These are phyloP conservation scores for Suhomyces sp. DNA, from an alignment of 805 yeast species.

Conservation along the genomic window DNA sequence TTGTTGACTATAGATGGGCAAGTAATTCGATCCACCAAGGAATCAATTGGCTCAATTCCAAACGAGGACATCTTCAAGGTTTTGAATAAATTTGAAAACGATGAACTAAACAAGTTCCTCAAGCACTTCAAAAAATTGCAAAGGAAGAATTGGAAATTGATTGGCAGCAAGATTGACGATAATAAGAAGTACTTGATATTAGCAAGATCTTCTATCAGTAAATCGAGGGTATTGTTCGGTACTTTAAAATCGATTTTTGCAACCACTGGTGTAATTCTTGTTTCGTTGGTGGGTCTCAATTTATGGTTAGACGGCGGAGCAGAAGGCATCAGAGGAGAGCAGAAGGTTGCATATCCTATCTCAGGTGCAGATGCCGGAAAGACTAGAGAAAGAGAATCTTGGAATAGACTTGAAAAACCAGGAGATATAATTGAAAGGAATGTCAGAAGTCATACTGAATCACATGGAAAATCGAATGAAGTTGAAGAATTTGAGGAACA, in stretches of 20 bases:
- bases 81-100: slow-evolving; percentile 35
- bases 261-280: slow-evolving; percentile 25
- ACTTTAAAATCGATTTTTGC: slow-evolving; percentile 24
- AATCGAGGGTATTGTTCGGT: slow-evolving; percentile 4
- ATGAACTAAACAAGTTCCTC: slow-evolving; percentile 33
- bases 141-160: slow-evolving; percentile 49
- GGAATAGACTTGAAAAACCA: too few relatives aligned
- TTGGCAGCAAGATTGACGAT: slow-evolving; percentile 44
- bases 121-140: slow-evolving; percentile 43
- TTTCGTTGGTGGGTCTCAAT: slow-evolving; percentile 24
- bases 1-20: slow-evolving; percentile 37
- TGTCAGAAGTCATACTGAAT: too few relatives aligned
- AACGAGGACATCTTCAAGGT: slow-evolving; percentile 44
- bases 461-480: too few relatives aligned
- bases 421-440: too few relatives aligned
- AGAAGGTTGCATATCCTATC: too few relatives aligned
- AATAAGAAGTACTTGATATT: slow-evolving; percentile 11
- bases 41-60: slow-evolving; percentile 41
- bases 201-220: slow-evolving; percentile 6
- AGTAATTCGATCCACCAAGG: slow-evolving; percentile 27
- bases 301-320: slow-evolving; percentile 19
- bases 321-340: background rate
- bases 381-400: background rate
- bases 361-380: too few relatives aligned
- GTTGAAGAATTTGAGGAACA: background rate